Percentiles rank a stretch among this genome's conserved stretches.
These are phyloP conservation scores for Aspergillus arachidicola DNA, from an alignment of 2,329 filamentous ascomycete species.

Conservation along the genomic window DNA sequence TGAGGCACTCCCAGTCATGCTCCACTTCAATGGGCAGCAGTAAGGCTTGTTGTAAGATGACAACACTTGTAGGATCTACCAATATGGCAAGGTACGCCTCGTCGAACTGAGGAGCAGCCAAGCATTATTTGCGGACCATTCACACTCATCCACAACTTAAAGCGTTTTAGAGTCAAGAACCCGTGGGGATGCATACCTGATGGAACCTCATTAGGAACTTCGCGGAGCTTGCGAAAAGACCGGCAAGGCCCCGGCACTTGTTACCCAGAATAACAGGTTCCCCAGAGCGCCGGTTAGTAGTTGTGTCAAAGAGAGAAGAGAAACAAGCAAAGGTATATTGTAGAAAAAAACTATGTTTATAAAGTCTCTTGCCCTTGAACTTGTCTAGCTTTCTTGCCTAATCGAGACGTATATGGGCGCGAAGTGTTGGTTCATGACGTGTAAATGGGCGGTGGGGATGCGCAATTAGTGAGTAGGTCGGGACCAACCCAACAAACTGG, in stretches of 20 bases:
- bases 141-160: neutral
- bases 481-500: slow-evolving; percentile 7
- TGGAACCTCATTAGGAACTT: neutral
- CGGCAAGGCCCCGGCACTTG: neutral
- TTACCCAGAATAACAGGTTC: neutral
- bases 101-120: neutral
- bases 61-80: slow-evolving; percentile 10
- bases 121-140: neutral
- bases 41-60: neutral
- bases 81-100: slow-evolving; percentile 9
- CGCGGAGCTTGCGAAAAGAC: too few species aligned
- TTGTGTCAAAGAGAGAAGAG: neutral
- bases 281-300: neutral
- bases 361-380: neutral
- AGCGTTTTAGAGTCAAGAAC: neutral
- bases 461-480: slow-evolving; percentile 5
- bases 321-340: neutral
- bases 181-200: slow-evolving; percentile 6
- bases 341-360: neutral
- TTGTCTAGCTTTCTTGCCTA: neutral
- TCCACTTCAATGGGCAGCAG: neutral
- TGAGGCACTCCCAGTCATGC: neutral
- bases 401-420: neutral
- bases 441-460: slow-evolving; percentile 15
- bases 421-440: slow-evolving; percentile 10